Conservation (phyloP, 2,329 filamentous ascomycete genomes). For the Trichoderma polysporum region DNA sequence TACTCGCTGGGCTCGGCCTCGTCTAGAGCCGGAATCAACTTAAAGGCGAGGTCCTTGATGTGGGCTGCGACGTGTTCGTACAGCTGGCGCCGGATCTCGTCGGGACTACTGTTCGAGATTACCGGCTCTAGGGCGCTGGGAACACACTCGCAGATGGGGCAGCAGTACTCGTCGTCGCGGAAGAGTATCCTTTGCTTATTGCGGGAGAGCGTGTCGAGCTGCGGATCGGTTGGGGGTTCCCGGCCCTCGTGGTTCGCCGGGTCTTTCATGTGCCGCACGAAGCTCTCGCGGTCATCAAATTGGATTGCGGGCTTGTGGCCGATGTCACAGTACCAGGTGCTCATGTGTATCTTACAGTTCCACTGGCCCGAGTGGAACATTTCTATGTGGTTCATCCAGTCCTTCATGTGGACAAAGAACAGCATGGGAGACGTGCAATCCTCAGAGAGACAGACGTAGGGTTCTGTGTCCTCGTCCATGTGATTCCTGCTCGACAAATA, state of each 20-base stretch:
- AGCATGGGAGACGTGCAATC: not conserved
- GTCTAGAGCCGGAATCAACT: not conserved
- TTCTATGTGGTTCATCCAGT: not conserved
- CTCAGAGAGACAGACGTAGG: not conserved
- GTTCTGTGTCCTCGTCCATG: not conserved
- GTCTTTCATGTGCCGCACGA: not conserved
- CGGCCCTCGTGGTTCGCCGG: not conserved
- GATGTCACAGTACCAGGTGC: not conserved
- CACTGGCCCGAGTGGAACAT: not conserved
- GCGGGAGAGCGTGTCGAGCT: not conserved
- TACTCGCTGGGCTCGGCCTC: not conserved
- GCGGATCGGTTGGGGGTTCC: not conserved
- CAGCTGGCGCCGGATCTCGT: not conserved
- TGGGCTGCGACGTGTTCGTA: not conserved
- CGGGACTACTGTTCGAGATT: not conserved
- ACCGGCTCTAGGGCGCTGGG: not conserved
- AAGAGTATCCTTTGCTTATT: not conserved
- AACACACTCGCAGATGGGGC: not conserved
- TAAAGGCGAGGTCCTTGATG: not conserved
- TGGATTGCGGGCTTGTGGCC: not conserved
- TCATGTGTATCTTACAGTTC: not conserved
- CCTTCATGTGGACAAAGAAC: not conserved
- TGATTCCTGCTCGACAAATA: not conserved
- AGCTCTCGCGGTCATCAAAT: not conserved
- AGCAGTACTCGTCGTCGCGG: not conserved